These are phyloP conservation scores for Eimeria falciformis DNA, from an alignment of 169 alveolate genomes.

Conservation along the genomic window DNA sequence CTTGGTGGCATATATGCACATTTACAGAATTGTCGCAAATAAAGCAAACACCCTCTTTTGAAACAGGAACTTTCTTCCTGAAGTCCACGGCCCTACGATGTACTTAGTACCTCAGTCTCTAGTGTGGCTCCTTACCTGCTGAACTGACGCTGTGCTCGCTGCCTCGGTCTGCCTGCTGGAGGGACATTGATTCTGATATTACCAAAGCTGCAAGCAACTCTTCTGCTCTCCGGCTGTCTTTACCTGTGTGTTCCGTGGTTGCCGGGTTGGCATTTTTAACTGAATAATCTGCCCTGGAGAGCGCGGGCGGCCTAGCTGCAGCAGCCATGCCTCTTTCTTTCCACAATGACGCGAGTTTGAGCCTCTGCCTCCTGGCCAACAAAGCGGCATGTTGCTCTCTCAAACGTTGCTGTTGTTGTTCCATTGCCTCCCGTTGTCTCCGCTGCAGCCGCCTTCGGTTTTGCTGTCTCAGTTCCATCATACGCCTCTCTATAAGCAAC, in stretches of 20 bases:
- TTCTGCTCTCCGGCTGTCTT: slow-evolving; percentile 37
- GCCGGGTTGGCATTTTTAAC: background rate
- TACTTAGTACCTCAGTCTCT: too few species aligned
- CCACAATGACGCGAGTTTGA: slow-evolving; percentile 52
- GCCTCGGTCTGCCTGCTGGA: slow-evolving; percentile 6
- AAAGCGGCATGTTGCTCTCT: slow-evolving; percentile 56
- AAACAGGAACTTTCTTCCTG: too few species aligned
- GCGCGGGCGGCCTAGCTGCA: slow-evolving; percentile 38
- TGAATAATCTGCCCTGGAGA: background rate
- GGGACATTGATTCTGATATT: slow-evolving; percentile 59
- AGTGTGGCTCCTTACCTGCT: slow-evolving; percentile 2
- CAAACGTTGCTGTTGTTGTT: slow-evolving; percentile 46
- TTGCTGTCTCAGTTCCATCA: slow-evolving; percentile 58
- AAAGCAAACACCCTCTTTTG: too few species aligned
- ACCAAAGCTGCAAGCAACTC: slow-evolving; percentile 55
- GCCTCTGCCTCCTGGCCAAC: slow-evolving; percentile 45
- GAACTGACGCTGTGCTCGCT: background rate
- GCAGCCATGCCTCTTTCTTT: slow-evolving; percentile 70
- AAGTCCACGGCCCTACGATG: too few species aligned
- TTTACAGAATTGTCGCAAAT: too few species aligned
- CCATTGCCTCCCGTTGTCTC: slow-evolving; percentile 55
- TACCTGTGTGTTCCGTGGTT: background rate
- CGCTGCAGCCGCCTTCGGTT: slow-evolving; percentile 56
- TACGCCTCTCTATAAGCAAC: slow-evolving; percentile 40
- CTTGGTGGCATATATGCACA: too few species aligned